Evolutionary conservation across 805 yeast genomes (phyloP), one percentile per base, ranked within the genome.

Genomic region (Wickerhamiella kurtzmanii): DNA sequence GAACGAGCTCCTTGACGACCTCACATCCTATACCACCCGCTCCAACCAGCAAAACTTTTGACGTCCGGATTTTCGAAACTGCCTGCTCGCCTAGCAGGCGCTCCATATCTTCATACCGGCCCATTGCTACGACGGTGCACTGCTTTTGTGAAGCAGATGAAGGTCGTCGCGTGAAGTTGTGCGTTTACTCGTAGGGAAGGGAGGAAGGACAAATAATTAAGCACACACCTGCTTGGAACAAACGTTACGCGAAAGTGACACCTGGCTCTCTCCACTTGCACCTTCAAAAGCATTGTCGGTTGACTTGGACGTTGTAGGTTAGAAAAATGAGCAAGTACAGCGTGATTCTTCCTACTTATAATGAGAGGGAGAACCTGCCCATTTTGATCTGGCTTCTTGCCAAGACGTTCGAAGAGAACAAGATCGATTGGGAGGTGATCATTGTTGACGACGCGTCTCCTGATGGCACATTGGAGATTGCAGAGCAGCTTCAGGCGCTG

Each of bases 21-120:
- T 92, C 99, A 70, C 98, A 92, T 35, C 99, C 99, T 69, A 92
- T 92, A n/a, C 98, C 99, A 62, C 99, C 99, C 1, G 96, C 88
- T 35, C 99, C 99, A 35, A 92, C 98, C 53, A 92, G 71, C 65
- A 92, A 88, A 1, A 88, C 85, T 19, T 50, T 50, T 9, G 57
- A 42, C 1, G 45, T 35, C 3, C 52, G 54, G 16, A 57, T 47
- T 2, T 41, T 20, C 3, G 40, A 20, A 13, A 54, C 47, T 2
- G 56, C 48, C 1, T 38, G 48, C 32, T 50, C 54, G 44, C 56
- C 54, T 2, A 57, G 52, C 17, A 53, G 46, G 35, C 15, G 41
- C 37, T 42, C 39, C 41, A 50, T 13, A 15, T 43, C 49, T 6
- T 52, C 48, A 48, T 53, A 53, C 11, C 55, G 42, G 19, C 25